Evolutionary conservation across 768 basidiomycete species (phyloP).

Genomic region (Coprinopsis sp.): DNA sequence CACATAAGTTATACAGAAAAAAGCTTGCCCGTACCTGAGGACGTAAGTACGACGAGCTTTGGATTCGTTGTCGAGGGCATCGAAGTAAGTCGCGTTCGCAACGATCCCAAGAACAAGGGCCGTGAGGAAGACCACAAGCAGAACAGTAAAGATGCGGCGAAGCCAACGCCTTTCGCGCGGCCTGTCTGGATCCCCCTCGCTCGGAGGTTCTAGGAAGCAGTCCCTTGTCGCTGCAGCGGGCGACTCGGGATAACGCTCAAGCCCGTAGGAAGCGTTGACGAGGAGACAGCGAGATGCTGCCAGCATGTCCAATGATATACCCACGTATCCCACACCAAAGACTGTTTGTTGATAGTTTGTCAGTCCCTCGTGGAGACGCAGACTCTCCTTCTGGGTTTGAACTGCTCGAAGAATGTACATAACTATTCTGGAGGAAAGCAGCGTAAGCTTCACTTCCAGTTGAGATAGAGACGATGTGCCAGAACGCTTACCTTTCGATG

Average conservation of each 20-base stretch:
- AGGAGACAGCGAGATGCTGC: conserved; percentile 10
- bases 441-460: background rate
- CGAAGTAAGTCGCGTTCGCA: conserved; percentile 1
- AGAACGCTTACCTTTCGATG: conserved; percentile 28
- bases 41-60: background rate
- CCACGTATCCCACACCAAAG: conserved; percentile 10
- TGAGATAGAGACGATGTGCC: background rate
- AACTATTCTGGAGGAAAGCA: conserved; percentile 13
- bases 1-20: too few species aligned
- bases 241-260: conserved; percentile 9
- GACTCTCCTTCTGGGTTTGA: conserved; percentile 8
- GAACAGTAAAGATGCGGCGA: background rate
- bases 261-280: conserved; percentile 10
- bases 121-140: background rate
- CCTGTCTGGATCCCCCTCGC: background rate
- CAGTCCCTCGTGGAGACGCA: conserved; percentile 10
- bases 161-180: background rate
- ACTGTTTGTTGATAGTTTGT: conserved; percentile 10
- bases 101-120: conserved; percentile 7
- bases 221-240: conserved; percentile 8
- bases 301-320: conserved; percentile 9
- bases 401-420: conserved; percentile 19
- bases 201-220: background rate
- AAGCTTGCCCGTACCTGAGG: background rate
- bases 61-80: background rate